Conservation (phyloP, 192 early-diverging fungal genomes). For the Pecoramyces ruminantium region DNA sequence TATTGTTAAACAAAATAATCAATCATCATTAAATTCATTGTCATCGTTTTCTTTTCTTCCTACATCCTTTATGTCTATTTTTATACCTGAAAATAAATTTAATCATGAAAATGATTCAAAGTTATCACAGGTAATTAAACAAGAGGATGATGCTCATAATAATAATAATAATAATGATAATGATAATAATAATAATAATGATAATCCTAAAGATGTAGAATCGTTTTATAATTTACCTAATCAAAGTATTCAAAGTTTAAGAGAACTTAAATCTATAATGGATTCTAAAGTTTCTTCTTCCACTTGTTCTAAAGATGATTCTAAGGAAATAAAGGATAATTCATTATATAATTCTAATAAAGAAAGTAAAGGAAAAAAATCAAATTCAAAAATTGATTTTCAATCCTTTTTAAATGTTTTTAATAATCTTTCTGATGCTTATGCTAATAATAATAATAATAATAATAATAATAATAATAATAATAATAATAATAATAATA, state of each 20-base stretch:
- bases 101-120: too few species aligned
- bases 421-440: not conserved
- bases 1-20: not conserved
- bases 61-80: not conserved
- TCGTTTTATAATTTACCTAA: not conserved
- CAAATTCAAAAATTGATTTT: not conserved
- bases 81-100: not conserved
- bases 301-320: not conserved
- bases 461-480: not conserved
- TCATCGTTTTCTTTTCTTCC: not conserved
- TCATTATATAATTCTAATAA: too few species aligned
- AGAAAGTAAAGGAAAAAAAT: not conserved
- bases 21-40: not conserved
- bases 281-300: not conserved
- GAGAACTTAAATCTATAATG: not conserved
- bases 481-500: too few species aligned
- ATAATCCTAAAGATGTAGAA: not conserved
- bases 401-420: not conserved
- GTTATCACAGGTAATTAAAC: too few species aligned
- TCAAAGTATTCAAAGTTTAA: not conserved
- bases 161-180: too few species aligned
- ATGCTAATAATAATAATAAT: not conserved
- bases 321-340: not conserved
- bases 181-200: not conserved
- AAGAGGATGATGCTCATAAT: too few species aligned